Conservation (phyloP, 1,284 basidiomycete genomes). For the Kwoniella shivajii region DNA sequence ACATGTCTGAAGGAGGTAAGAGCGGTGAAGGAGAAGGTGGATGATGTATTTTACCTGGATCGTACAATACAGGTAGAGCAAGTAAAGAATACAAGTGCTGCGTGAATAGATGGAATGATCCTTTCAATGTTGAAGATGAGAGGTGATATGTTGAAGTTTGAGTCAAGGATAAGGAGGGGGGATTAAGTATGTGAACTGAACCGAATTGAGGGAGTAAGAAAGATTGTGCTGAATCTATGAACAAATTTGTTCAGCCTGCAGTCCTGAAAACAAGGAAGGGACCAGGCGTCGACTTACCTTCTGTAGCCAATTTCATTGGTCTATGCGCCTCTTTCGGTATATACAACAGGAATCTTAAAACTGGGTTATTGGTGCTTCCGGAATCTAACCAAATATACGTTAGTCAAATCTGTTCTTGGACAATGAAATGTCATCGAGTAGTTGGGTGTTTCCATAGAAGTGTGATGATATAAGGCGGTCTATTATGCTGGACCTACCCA, state of each 20-base stretch:
- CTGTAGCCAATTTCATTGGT: slow-evolving; percentile 66
- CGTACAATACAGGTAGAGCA: slow-evolving; percentile 66
- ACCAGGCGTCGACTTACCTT: slow-evolving; percentile 56
- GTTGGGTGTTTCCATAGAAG: too few species aligned
- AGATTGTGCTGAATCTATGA: slow-evolving; percentile 34
- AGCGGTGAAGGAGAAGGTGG: slow-evolving; percentile 26
- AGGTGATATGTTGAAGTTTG: slow-evolving; percentile 29
- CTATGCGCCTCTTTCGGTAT: slow-evolving; percentile 70
- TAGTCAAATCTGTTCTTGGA: slow-evolving; percentile 59
- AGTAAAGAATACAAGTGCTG: slow-evolving; percentile 75
- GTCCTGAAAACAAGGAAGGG: background rate
- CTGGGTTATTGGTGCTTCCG: slow-evolving; percentile 75
- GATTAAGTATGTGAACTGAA: slow-evolving; percentile 80
- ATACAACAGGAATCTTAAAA: slow-evolving; percentile 89
- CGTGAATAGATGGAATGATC: slow-evolving; percentile 71
- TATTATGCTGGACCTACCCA: slow-evolving; percentile 63
- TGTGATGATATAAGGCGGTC: too few species aligned
- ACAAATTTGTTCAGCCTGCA: background rate
- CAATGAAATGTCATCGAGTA: too few species aligned
- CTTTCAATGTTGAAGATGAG: slow-evolving; percentile 54
- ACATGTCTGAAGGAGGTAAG: slow-evolving; percentile 13
- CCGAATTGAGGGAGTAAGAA: slow-evolving; percentile 97
- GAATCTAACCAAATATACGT: slow-evolving; percentile 37
- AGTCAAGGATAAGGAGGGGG: slow-evolving; percentile 33
- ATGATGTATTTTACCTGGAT: slow-evolving; percentile 50